phyloP scores from a whole-genome alignment of 2,329 filamentous ascomycete species.

The Alternaria dauci region DNA sequence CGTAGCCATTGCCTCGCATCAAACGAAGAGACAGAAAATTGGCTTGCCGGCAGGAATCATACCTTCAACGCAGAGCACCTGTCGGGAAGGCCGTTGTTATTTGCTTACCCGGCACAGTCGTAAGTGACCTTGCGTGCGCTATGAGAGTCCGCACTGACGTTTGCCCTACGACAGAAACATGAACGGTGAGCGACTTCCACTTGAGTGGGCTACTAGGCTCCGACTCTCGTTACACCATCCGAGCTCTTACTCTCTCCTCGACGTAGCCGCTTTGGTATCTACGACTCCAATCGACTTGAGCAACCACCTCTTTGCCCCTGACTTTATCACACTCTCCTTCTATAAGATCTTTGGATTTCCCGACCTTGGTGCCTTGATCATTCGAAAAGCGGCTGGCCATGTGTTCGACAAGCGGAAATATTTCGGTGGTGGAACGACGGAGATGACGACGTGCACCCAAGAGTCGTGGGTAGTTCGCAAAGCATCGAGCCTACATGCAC shows the following conservation, averaged over 20 bases:
- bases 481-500: conserved; percentile 63
- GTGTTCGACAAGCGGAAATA: conserved; percentile 64
- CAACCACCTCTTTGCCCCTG: conserved; percentile 69
- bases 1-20: conserved; percentile 70
- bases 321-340: conserved; percentile 86
- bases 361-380: conserved; percentile 83
- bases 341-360: conserved; percentile 98
- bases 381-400: conserved; percentile 73
- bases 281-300: conserved; percentile 67
- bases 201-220: conserved; percentile 61
- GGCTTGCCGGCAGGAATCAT: conserved; percentile 58
- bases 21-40: conserved; percentile 69
- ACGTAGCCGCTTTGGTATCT: conserved; percentile 71
- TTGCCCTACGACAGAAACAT: conserved; percentile 65
- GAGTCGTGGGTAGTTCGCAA: conserved; percentile 65
- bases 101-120: conserved; percentile 89
- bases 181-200: conserved; percentile 78
- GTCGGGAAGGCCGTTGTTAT: conserved; percentile 52
- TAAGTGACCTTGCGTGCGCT: not conserved
- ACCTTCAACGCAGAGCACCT: conserved; percentile 19
- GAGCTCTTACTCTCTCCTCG: conserved; percentile 73
- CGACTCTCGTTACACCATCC: conserved; percentile 47
- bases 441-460: conserved; percentile 64
- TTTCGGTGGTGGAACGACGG: conserved; percentile 72
- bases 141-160: not conserved